Conservation (phyloP, 225 moss, liverwort and hornwort genomes). For the Anthoceros angustus region DNA sequence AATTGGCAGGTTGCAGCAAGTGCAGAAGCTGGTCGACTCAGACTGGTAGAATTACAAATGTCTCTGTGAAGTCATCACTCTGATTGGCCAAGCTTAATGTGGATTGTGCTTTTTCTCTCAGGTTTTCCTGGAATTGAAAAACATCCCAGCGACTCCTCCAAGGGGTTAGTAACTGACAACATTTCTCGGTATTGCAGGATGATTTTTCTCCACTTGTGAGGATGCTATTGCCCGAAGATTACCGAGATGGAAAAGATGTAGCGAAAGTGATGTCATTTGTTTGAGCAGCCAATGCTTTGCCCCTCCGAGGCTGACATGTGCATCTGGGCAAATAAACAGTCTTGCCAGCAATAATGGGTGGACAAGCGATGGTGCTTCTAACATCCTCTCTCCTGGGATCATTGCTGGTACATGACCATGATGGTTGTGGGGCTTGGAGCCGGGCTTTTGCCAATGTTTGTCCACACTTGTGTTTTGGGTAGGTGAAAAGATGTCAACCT, state of each 20-base stretch:
- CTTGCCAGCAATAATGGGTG: neutral
- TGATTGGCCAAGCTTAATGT: neutral
- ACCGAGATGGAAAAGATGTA: conserved; percentile 48
- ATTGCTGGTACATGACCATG: conserved; percentile 44
- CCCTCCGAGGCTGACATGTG: neutral
- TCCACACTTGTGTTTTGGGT: conserved; percentile 14
- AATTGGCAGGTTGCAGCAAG: conserved; percentile 75
- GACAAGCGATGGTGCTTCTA: too few relatives aligned
- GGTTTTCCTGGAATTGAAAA: neutral
- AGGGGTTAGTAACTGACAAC: neutral
- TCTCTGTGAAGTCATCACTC: neutral
- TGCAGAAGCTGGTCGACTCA: conserved; percentile 79
- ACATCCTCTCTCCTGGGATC: neutral
- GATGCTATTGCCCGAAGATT: conserved; percentile 46
- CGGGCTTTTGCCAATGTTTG: conserved; percentile 86
- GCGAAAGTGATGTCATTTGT: conserved; percentile 30
- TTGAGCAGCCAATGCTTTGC: neutral
- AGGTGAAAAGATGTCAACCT: neutral
- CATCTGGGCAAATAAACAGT: neutral
- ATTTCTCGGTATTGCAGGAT: conserved; percentile 32
- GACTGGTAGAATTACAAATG: conserved; percentile 43
- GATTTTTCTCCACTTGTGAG: conserved; percentile 58
- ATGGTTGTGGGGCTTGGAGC: conserved; percentile 96
- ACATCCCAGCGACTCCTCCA: neutral
- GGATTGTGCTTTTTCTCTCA: neutral